phyloP scores from a whole-genome alignment of 352 stramenopile species.

The Peronospora farinosa region DNA sequence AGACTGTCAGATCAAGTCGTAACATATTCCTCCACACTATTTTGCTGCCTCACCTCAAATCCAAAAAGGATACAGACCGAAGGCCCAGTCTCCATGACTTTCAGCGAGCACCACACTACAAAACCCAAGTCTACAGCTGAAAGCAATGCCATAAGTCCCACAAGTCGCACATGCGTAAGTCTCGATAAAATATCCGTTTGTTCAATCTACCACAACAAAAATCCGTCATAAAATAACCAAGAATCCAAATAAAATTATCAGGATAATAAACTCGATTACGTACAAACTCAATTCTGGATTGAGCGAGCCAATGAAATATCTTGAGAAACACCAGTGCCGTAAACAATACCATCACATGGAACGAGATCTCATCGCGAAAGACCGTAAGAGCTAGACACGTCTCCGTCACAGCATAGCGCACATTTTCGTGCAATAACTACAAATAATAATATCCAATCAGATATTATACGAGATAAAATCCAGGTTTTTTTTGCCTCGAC shows the following conservation, averaged over 20 bases:
- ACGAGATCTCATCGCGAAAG: conserved; percentile 95
- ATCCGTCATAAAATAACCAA: neutral
- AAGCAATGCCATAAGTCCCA: conserved; percentile 85
- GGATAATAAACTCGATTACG: conserved; percentile 15
- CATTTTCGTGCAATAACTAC: conserved; percentile 93
- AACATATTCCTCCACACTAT: neutral
- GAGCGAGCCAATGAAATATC: conserved; percentile 89
- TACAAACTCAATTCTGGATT: conserved; percentile 87
- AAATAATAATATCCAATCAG: neutral
- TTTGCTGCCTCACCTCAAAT: conserved; percentile 78
- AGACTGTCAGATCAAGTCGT: conserved; percentile 2
- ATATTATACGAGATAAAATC: neutral
- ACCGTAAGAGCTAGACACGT: conserved; percentile 98
- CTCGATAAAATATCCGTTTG: conserved; percentile 78
- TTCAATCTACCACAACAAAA: conserved; percentile 54
- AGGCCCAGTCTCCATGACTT: conserved; percentile 76
- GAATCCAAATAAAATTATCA: neutral
- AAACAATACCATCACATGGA: conserved; percentile 93
- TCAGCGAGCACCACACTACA: conserved; percentile 82
- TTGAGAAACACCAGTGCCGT: conserved; percentile 94
- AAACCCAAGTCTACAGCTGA: conserved; percentile 83
- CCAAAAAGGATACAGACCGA: conserved; percentile 94
- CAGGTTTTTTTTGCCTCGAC: conserved; percentile 45
- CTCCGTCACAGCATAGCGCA: conserved; percentile 97
- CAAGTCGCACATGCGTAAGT: conserved; percentile 80